Percentiles rank a stretch among this genome's conserved stretches.
Conservation (phyloP, 2,329 filamentous ascomycete genomes). For the Aphanocladium album region DNA sequence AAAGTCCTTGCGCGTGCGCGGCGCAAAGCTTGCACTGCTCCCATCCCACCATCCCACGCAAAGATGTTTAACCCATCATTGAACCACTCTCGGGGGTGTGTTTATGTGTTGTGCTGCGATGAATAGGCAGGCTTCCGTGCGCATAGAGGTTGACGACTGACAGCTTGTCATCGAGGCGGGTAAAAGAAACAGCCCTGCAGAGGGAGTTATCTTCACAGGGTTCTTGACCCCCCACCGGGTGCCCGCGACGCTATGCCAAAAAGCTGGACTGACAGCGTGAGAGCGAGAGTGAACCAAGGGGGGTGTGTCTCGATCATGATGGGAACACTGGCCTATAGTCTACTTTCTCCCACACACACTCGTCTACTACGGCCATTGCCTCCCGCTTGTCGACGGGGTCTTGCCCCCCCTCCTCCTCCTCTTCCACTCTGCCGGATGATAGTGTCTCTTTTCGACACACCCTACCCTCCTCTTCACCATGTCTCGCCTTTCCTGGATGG, state of each 20-base stretch:
- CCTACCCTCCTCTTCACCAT: conserved; percentile 13
- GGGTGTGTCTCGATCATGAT: conserved; percentile 7
- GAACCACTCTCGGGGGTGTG: too few relatives aligned
- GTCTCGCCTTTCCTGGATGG: conserved; percentile 8
- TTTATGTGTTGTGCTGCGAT: background rate
- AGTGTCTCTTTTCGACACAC: background rate
- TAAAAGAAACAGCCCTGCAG: background rate
- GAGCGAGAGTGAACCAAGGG: background rate
- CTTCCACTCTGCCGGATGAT: background rate
- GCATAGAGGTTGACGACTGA: too few relatives aligned
- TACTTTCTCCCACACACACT: background rate
- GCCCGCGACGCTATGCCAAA: background rate
- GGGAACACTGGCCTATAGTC: background rate
- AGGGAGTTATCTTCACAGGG: background rate
- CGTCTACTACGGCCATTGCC: background rate
- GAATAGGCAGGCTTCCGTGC: too few relatives aligned
- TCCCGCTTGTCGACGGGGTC: background rate
- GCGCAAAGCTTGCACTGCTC: background rate
- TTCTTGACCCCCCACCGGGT: too few relatives aligned
- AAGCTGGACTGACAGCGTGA: background rate
- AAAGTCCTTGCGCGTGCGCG: too few relatives aligned
- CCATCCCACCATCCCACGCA: background rate
- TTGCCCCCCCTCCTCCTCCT: background rate
- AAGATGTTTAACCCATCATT: too few relatives aligned
- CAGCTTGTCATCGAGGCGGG: too few relatives aligned